These are phyloP conservation scores for Globisporangium solare DNA, from an alignment of 352 stramenopile genomes.

Conservation along the genomic window DNA sequence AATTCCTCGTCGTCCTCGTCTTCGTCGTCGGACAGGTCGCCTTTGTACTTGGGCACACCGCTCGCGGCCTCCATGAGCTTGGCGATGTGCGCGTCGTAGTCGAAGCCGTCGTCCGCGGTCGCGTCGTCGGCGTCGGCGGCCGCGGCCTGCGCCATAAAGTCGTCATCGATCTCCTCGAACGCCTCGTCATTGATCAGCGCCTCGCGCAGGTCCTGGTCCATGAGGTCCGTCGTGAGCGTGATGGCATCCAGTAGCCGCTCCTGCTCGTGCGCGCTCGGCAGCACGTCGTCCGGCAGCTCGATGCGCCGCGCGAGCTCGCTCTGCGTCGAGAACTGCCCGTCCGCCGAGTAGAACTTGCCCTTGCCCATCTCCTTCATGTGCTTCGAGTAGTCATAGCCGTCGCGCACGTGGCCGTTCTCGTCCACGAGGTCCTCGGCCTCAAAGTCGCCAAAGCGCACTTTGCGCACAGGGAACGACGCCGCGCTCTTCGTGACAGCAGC, in stretches of 20 bases:
- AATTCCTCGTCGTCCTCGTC: constrained; percentile 59
- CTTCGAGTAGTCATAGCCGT: constrained; percentile 92
- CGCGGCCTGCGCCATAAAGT: constrained; percentile 86
- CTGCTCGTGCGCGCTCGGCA: constrained; percentile 65
- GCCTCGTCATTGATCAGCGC: constrained; percentile 77
- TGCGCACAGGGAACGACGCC: constrained; percentile 53
- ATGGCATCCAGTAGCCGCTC: constrained; percentile 81
- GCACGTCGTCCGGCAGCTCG: constrained; percentile 57
- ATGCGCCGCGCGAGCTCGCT: constrained; percentile 56
- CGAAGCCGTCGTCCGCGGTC: constrained; percentile 62
- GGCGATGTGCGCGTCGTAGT: constrained; percentile 92
- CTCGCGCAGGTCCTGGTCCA: constrained; percentile 84
- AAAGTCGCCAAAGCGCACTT: constrained; percentile 61
- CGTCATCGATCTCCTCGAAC: constrained; percentile 89
- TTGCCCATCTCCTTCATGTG: constrained; percentile 91
- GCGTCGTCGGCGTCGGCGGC: constrained; percentile 35
- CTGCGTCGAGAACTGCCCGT: constrained; percentile 59
- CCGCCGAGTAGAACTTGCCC: constrained; percentile 75
- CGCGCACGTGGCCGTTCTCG: constrained; percentile 84
- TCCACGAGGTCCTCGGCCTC: constrained; percentile 78
- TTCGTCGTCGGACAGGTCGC: constrained; percentile 66
- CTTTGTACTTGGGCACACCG: constrained; percentile 61
- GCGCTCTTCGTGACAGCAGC: constrained; percentile 14
- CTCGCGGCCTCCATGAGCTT: constrained; percentile 88
- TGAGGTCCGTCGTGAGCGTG: constrained; percentile 79